A percentile compares a stretch with the other conserved stretches of the same genome.
Conservation (phyloP, 108 stramenopile genomes). For the Nitzschia putrida region DNA sequence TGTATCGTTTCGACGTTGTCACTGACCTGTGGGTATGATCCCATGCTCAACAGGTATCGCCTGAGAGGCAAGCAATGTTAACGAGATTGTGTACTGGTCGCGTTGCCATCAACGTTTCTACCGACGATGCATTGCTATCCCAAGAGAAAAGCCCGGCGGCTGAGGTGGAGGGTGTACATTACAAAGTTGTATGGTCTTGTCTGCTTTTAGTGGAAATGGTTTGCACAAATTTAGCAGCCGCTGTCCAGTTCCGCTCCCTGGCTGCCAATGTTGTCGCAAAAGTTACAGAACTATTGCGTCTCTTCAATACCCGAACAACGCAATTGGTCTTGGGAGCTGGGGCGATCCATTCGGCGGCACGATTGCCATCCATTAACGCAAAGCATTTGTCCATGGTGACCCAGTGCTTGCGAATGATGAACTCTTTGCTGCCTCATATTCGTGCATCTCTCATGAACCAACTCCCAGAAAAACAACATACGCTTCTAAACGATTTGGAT, state of each 20-base stretch:
- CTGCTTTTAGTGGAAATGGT: conserved; percentile 91
- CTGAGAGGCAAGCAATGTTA: conserved; percentile 73
- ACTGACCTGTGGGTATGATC: background rate
- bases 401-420: conserved; percentile 86
- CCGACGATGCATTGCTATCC: conserved; percentile 15
- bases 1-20: background rate
- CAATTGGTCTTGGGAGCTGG: conserved; percentile 93
- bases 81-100: conserved; percentile 80
- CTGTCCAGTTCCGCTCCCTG: conserved; percentile 79
- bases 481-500: conserved; percentile 87
- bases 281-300: conserved; percentile 81
- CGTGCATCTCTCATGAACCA: conserved; percentile 92
- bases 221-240: conserved; percentile 78
- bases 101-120: conserved; percentile 44
- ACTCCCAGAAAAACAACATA: conserved; percentile 89
- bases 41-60: conserved; percentile 51
- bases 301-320: conserved; percentile 91
- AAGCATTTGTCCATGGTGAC: conserved; percentile 93
- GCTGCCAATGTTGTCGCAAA: conserved; percentile 86
- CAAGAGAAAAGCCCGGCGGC: conserved; percentile 66
- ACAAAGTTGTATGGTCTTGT: conserved; percentile 94
- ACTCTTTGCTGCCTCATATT: conserved; percentile 86
- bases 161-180: conserved; percentile 79
- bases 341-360: conserved; percentile 89
- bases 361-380: conserved; percentile 91